Evolutionary conservation across 495 filamentous ascomycete genomes (phyloP).

Genomic region (Penicillium steckii): DNA sequence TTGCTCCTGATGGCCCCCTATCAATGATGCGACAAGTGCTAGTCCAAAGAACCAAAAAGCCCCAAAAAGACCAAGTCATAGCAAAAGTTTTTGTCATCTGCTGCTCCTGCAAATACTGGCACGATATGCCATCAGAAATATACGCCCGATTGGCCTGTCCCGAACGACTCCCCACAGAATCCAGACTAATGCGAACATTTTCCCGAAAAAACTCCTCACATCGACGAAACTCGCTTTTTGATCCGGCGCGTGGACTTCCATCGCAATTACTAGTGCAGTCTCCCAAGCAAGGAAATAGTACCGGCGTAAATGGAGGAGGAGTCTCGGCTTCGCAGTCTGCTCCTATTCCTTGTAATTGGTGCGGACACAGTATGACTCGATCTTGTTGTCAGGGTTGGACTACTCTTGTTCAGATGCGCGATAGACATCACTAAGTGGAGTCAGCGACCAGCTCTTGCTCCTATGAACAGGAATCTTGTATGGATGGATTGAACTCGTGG

Average conservation of each 20-base stretch:
- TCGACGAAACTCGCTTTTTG: conserved; percentile 11
- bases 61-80: conserved; percentile 46
- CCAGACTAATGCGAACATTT: conserved; percentile 10
- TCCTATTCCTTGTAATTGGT: conserved; percentile 72
- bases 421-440: conserved; percentile 54
- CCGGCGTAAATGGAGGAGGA: background rate
- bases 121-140: conserved; percentile 73
- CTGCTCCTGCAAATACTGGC: conserved; percentile 78
- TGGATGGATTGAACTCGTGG: too few relatives aligned
- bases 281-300: background rate
- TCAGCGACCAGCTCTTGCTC: background rate
- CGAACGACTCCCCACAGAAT: conserved; percentile 51
- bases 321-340: conserved; percentile 11
- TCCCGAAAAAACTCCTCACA: conserved; percentile 18
- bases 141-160: conserved; percentile 72
- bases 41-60: conserved; percentile 17
- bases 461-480: too few relatives aligned
- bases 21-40: conserved; percentile 8
- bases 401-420: conserved; percentile 65
- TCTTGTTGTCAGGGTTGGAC: conserved; percentile 73
- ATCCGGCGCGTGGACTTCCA: background rate
- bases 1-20: conserved; percentile 1
- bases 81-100: conserved; percentile 80
- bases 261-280: background rate
- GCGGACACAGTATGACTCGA: conserved; percentile 69